phyloP scores from a whole-genome alignment of 164 flowering plant genomes.

The Vitis vinifera region DNA sequence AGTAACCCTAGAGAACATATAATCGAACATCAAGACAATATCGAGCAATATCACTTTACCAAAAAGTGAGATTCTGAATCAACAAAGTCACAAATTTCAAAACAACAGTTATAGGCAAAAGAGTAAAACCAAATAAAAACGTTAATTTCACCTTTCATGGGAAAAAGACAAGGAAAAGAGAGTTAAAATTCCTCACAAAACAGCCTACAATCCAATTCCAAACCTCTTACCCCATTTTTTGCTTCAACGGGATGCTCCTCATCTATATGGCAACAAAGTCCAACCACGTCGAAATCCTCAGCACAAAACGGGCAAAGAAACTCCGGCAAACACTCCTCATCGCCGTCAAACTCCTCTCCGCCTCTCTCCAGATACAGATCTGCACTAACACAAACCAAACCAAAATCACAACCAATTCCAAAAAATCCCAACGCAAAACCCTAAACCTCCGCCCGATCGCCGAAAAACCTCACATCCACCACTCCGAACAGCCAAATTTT shows the following conservation, averaged over 20 bases:
- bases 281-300: constrained; percentile 61
- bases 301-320: constrained; percentile 64
- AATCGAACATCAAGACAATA: no score
- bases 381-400: constrained; percentile 15
- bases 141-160: neutral
- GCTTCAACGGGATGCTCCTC: constrained; percentile 61
- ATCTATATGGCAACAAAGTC: constrained; percentile 66
- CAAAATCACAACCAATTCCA: constrained; percentile 3
- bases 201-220: neutral
- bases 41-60: no score
- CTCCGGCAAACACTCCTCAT: constrained; percentile 43
- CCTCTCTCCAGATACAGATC: constrained; percentile 30
- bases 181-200: no score
- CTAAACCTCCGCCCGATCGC: neutral
- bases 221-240: constrained; percentile 48
- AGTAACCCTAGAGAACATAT: no score
- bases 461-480: neutral
- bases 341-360: constrained; percentile 38
- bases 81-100: no score
- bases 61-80: no score
- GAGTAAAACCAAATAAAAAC: neutral
- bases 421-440: neutral
- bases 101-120: no score
- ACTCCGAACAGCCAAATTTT: neutral
- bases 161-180: neutral